Evolutionary conservation across 2,329 filamentous ascomycete genomes (phyloP), one percentile per base, ranked within the genome.

Genomic region (Cladosporium phlei): DNA sequence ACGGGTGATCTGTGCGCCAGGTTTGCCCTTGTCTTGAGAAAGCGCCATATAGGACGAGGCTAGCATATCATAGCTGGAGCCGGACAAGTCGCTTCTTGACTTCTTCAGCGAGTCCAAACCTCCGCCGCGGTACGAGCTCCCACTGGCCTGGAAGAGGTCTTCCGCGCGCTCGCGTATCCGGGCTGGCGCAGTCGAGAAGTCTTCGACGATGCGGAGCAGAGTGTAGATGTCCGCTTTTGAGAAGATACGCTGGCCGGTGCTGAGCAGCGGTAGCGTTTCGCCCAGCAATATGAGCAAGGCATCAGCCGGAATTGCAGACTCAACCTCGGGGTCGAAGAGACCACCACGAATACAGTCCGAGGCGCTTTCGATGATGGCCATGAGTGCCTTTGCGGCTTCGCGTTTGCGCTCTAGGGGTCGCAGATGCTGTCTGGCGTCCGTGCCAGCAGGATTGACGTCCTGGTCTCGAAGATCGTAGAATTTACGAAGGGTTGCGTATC

Each of bases 281-380:
- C 88, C 90, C 1, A 97, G 76, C 11, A 97, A 73, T 3, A 85
- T 82, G 7, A 96, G 74, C 17, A 97, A 69, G 43, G 90, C 90
- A 58, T 97, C 91, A 52, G 94, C 86, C 57, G 87, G 87, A 14
- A 96, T 85, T 5, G 95, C 88, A 0, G 87, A 83, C 59, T 90
- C 86, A 10, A 86, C 79, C 14, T 80, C 78, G 19, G 83, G 81
- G 61, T 97, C 90, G 63, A 89, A 95, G 2, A 96, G 73, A 1
- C 91, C 91, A 46, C 91, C 91, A 48, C 87, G 86, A 57, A 97
- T 95, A 62, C 88, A 91, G 65, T 95, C 89, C 48, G 87, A 85
- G 2, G 91, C 85, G 61, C 86, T 93, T 45, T 83, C 80, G 56
- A 96, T 86, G 49, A 95, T 84, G n/a, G 88, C 85, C 33, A 88